Evolutionary conservation across 2,329 filamentous ascomycete genomes (phyloP).

Genomic region (Calonectria multiphialidica): DNA sequence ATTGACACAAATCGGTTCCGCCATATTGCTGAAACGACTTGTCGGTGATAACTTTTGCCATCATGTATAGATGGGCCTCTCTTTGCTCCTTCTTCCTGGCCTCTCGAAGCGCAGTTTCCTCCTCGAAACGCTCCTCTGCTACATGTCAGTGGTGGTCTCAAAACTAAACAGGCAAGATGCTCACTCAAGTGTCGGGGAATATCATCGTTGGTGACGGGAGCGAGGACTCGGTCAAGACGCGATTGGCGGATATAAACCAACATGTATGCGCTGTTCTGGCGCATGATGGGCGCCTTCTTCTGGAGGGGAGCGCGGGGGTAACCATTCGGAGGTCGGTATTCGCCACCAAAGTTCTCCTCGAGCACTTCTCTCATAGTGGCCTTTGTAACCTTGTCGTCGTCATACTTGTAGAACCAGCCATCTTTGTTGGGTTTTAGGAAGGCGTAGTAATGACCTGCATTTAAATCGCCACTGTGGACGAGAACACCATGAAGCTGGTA

Average conservation of each 20-base stretch:
- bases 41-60: constrained; percentile 84
- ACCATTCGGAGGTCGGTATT: constrained; percentile 71
- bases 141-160: constrained; percentile 29
- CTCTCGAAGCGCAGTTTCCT: constrained; percentile 83
- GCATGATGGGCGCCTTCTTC: constrained; percentile 70
- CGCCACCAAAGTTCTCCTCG: constrained; percentile 96
- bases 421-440: constrained; percentile 95
- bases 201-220: constrained; percentile 80
- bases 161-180: constrained; percentile 39
- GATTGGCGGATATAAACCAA: constrained; percentile 95
- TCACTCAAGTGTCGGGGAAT: constrained; percentile 85
- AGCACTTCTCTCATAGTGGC: constrained; percentile 91
- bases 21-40: constrained; percentile 84
- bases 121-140: constrained; percentile 78
- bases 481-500: constrained; percentile 96
- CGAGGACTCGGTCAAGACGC: constrained; percentile 84
- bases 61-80: constrained; percentile 93
- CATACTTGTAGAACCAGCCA: constrained; percentile 96
- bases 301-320: constrained; percentile 60
- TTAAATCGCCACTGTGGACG: constrained; percentile 95
- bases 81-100: constrained; percentile 88
- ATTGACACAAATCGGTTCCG: constrained; percentile 84
- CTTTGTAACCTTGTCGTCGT: constrained; percentile 96
- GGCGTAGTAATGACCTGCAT: constrained; percentile 98
- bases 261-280: constrained; percentile 94